Base-by-base conservation (phyloP, 2,329 filamentous ascomycete genomes). In the Talaromyces sp. region DNA sequence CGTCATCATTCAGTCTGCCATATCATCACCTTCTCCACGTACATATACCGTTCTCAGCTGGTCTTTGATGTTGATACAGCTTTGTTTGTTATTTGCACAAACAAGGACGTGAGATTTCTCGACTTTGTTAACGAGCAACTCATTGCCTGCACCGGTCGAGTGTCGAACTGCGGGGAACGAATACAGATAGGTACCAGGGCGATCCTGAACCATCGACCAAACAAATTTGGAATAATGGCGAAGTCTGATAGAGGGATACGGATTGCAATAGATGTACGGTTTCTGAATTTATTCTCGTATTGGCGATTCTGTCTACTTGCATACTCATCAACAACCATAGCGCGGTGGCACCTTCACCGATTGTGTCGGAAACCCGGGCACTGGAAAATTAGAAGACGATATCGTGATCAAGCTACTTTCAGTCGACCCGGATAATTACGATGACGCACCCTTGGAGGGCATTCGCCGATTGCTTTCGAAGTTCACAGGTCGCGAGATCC, bases 391-490 rank as follows among this genome's bases (percentile, higher is more conserved):
- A 78, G 82, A 86, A 73, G 86, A 93, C 75, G 90, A 95, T 74
- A 84, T 93, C 61, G 83, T 96, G 64, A 92, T 95, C 78, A 96
- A 96, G 79, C 86, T 97, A 2, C 86, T 97, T 19, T 96, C 92
- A 2, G 92, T 94, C 72, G 93, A 97, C 75, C 93, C 93, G 2
- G 84, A 87, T 64, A 97, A 97, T 81, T 97, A 97, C 79, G 84
- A 88, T 16, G 93, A 97, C 82, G 93, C 93, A 13, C 93, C 93
- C 2, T 85, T 96, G 19, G 93, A 97, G 81, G 93, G 93, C 33
- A 97, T 97, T 74, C 87, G 93, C 16, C 88, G 93, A 65, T 88
- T 97, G 64, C 87, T 97, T 78, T 89, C 89, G 69, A 88, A 87
- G 70, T 96, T 96, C 76, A 87, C 88, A 2, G 84, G 85, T 62